Base-by-base conservation (phyloP, 495 filamentous ascomycete species). In the Aspergillus saccharolyticus region DNA sequence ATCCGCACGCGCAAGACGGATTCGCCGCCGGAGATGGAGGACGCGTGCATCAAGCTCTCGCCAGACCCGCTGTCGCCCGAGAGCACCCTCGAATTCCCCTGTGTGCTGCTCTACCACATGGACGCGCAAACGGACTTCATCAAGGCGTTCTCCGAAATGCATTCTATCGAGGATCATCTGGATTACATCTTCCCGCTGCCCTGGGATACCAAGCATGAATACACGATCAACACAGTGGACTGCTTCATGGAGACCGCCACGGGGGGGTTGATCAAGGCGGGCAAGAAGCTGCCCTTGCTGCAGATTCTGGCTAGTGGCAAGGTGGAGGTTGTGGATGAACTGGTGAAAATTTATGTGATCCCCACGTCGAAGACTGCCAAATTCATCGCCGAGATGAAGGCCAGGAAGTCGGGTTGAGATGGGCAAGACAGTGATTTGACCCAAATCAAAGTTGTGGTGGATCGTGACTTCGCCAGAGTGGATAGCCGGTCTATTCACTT, bases 371-470 rank as follows among this genome's bases (percentile, higher is more conserved):
- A 83, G 71, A 85, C 83, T 1, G 75, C 74, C 30, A 77, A 68
- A n/a, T 98, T 90, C 81, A 85, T 97, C 28, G 79, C 80, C 54
- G 89, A 95, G 55, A 91, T 89, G 72, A 97, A 95, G 77, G 77
- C 67, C 58, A 79, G 83, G 65, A 89, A 85, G 59, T 50, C 20
- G 16, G 24, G 56, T 42, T 65, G 63, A 65, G 21, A 39, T 9
- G 33, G 12, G 4, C 33, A 2, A 5, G 33, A 10, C 14, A 2
- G 33, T 39, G 33, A 39, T 39, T 5, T 39, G 5, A 15, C 5
- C 7, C 14, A 2, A 15, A 39, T 5, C 4, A 15, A 15, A n/a
- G n/a, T n/a, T n/a, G n/a, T 39, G 33, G 14, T 39, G 33, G 33
- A 10, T 12, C 14, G 33, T 39, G 25, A 28, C 25, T 12, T 12